These are phyloP conservation scores for Boletus rex-veris DNA, from an alignment of 768 basidiomycete species.

Conservation along the genomic window DNA sequence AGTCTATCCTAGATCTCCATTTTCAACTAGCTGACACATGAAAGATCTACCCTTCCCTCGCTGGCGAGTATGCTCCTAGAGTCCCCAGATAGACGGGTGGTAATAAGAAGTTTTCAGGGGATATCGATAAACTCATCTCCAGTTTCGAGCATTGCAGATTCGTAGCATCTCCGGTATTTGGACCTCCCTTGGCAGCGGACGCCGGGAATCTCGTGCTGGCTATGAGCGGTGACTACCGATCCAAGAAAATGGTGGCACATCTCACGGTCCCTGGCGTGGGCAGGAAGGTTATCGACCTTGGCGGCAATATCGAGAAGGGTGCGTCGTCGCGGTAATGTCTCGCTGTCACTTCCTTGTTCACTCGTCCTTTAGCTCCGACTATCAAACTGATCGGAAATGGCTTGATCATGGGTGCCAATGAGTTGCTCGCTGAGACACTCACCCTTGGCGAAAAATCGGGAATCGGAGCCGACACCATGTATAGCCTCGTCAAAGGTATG, in stretches of 20 bases:
- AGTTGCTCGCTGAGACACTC: slow-evolving; percentile 77
- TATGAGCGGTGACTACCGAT: slow-evolving; percentile 78
- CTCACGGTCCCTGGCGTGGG: slow-evolving; percentile 79
- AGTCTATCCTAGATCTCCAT: slow-evolving; percentile 21
- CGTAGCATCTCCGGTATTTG: slow-evolving; percentile 77
- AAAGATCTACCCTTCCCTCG: slow-evolving; percentile 54
- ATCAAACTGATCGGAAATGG: slow-evolving; percentile 82
- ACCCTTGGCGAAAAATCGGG: slow-evolving; percentile 85
- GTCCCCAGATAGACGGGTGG: neutral
- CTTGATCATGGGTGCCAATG: slow-evolving; percentile 70
- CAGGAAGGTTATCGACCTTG: slow-evolving; percentile 74
- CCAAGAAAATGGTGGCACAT: slow-evolving; percentile 77
- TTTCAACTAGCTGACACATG: slow-evolving; percentile 7
- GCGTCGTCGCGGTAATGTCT: neutral
- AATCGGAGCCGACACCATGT: slow-evolving; percentile 60
- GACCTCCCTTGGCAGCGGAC: slow-evolving; percentile 63
- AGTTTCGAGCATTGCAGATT: slow-evolving; percentile 56
- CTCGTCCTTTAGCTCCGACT: slow-evolving; percentile 46
- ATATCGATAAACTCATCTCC: slow-evolving; percentile 68
- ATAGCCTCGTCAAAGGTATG: slow-evolving; percentile 55
- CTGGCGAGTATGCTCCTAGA: slow-evolving; percentile 32
- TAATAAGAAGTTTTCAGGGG: slow-evolving; percentile 36
- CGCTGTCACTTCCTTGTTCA: neutral
- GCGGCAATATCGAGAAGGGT: slow-evolving; percentile 84
- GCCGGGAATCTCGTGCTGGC: slow-evolving; percentile 64